Percentiles rank a stretch among this genome's conserved stretches.
Conservation (phyloP, 495 filamentous ascomycete genomes). For the Talaromyces thailandensis region DNA sequence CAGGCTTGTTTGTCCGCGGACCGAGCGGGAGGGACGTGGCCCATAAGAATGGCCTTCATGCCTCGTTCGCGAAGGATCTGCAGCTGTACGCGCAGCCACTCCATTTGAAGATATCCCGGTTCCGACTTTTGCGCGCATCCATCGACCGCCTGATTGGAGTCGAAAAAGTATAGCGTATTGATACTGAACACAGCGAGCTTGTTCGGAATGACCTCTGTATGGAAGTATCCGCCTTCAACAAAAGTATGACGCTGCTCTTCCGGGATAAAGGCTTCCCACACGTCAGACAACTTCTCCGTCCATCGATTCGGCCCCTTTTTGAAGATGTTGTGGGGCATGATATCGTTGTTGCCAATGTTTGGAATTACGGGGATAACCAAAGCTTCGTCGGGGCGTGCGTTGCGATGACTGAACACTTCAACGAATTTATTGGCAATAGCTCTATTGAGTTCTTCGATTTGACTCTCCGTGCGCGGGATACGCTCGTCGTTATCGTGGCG, state of each 20-base stretch:
- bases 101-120: constrained; percentile 88
- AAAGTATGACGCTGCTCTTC: constrained; percentile 90
- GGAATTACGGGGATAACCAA: constrained; percentile 76
- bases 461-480: constrained; percentile 61
- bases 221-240: constrained; percentile 88
- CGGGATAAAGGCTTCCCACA: constrained; percentile 85
- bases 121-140: constrained; percentile 70
- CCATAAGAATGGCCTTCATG: constrained; percentile 92
- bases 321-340: constrained; percentile 95
- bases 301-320: constrained; percentile 74
- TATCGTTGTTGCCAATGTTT: constrained; percentile 93
- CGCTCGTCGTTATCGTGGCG: constrained; percentile 89
- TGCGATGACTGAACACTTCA: constrained; percentile 53
- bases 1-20: constrained; percentile 75
- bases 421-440: constrained; percentile 67
- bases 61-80: constrained; percentile 69
- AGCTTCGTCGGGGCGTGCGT: constrained; percentile 29
- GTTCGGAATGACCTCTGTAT: constrained; percentile 80
- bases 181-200: constrained; percentile 86
- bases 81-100: constrained; percentile 92
- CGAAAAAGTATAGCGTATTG: constrained; percentile 95
- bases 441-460: constrained; percentile 69
- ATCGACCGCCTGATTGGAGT: constrained; percentile 84
- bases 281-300: constrained; percentile 58
- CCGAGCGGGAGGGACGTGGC: constrained; percentile 87